Evolutionary conservation across 2,329 filamentous ascomycete genomes (phyloP).

Genomic region (Fusarium floridanum): DNA sequence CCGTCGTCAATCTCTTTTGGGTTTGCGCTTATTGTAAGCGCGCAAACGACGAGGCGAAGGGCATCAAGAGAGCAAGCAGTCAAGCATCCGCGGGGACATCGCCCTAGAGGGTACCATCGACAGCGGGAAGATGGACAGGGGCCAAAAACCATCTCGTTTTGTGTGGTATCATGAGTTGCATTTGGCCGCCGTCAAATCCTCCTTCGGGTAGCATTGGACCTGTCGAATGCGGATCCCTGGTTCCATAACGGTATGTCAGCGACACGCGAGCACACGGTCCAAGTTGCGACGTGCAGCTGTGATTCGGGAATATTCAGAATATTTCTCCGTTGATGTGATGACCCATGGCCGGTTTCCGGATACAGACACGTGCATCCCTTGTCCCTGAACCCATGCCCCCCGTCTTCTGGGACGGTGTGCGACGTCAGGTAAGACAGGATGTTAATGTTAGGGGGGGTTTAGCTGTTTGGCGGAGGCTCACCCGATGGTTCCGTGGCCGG

Average conservation of each 20-base stretch:
- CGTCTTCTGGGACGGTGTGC: conserved; percentile 23
- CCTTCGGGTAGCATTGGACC: conserved; percentile 20
- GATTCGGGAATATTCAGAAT: conserved; percentile 24
- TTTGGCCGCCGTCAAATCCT: conserved; percentile 5
- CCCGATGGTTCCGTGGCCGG: neutral
- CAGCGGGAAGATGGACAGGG: conserved; percentile 24
- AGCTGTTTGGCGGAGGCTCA: conserved; percentile 14
- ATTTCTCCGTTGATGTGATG: conserved; percentile 17
- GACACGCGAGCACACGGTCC: conserved; percentile 15
- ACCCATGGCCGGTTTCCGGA: conserved; percentile 30
- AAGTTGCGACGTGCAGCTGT: conserved; percentile 20
- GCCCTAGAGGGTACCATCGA: conserved; percentile 8
- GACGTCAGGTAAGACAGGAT: conserved; percentile 3
- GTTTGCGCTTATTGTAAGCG: conserved; percentile 13
- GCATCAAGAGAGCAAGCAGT: neutral
- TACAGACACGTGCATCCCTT: conserved; percentile 35
- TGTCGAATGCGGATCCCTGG: conserved; percentile 17
- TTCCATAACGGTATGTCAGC: conserved; percentile 12
- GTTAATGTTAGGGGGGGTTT: conserved; percentile 9
- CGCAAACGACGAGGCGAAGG: conserved; percentile 5
- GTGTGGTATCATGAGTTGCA: conserved; percentile 14
- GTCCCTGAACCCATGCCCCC: conserved; percentile 28
- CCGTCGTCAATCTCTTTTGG: conserved; percentile 22
- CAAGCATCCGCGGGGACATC: conserved; percentile 4
- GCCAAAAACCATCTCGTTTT: conserved; percentile 6